Percentiles rank a stretch among this genome's conserved stretches.
Evolutionary conservation across 805 yeast genomes (phyloP).

Genomic region (Hanseniaspora lindneri): DNA sequence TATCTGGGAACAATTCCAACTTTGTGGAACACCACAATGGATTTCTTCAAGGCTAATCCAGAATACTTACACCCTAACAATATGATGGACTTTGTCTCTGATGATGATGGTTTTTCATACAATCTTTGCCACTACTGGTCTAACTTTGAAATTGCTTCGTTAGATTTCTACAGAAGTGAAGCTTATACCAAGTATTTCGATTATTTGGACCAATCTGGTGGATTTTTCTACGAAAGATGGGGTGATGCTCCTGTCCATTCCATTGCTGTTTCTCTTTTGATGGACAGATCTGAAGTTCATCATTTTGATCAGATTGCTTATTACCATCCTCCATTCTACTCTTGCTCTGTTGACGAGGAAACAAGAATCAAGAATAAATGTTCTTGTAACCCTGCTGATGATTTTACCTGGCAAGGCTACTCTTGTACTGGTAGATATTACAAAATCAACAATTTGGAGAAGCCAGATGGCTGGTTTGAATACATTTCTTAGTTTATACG

Average conservation of each 20-base stretch:
- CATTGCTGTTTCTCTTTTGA: conserved; percentile 68
- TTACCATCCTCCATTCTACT: conserved; percentile 67
- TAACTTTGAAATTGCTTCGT: conserved; percentile 69
- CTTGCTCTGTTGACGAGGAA: conserved; percentile 60
- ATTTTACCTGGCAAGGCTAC: conserved; percentile 65
- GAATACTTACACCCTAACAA: conserved; percentile 48
- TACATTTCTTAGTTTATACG: background rate
- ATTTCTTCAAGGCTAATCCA: conserved; percentile 50
- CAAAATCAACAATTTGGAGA: conserved; percentile 41
- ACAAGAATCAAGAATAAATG: conserved; percentile 54
- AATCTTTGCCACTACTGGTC: conserved; percentile 88
- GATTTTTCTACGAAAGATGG: conserved; percentile 91
- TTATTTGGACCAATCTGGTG: conserved; percentile 66
- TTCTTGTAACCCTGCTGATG: conserved; percentile 55
- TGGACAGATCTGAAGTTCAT: conserved; percentile 59
- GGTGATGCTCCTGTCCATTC: conserved; percentile 92
- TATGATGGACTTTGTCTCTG: conserved; percentile 56
- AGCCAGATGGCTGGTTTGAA: conserved; percentile 57
- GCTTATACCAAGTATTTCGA: conserved; percentile 64
- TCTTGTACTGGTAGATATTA: conserved; percentile 59
- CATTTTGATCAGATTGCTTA: conserved; percentile 80
- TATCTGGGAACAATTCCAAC: conserved; percentile 61
- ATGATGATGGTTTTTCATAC: conserved; percentile 59
- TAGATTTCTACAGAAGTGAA: conserved; percentile 61
- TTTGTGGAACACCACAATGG: conserved; percentile 59